Percentiles rank a stretch among this genome's conserved stretches.
phyloP scores from a whole-genome alignment of 805 yeast species.

The Candida saitoana region DNA sequence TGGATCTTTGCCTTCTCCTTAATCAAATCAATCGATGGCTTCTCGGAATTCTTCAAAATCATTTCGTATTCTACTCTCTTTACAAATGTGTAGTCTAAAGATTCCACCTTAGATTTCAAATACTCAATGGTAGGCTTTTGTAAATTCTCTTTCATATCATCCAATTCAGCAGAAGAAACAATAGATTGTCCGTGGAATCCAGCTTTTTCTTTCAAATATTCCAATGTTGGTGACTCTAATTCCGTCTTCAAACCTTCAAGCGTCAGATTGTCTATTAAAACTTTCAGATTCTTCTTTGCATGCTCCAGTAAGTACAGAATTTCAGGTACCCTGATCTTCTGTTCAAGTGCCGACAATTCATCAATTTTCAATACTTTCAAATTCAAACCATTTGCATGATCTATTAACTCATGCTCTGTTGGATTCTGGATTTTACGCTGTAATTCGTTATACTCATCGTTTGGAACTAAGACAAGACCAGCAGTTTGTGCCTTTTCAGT shows the following conservation, averaged over 20 bases:
- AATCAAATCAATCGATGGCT: slow-evolving; percentile 28
- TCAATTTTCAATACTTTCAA: background rate
- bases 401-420: slow-evolving; percentile 7
- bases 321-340: slow-evolving; percentile 10
- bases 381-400: slow-evolving; percentile 5
- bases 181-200: background rate
- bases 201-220: slow-evolving; percentile 18
- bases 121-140: slow-evolving; percentile 32
- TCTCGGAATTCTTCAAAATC: slow-evolving; percentile 8
- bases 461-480: slow-evolving; percentile 13
- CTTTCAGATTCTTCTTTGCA: slow-evolving; percentile 24
- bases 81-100: slow-evolving; percentile 11
- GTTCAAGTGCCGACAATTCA: slow-evolving; percentile 11
- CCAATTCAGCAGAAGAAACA: slow-evolving; percentile 6
- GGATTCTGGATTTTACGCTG: slow-evolving; percentile 11
- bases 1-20: slow-evolving; percentile 17
- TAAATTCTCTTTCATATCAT: slow-evolving; percentile 6
- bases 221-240: slow-evolving; percentile 25
- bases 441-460: slow-evolving; percentile 12
- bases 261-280: background rate
- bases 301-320: slow-evolving; percentile 20
- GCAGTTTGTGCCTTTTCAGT: slow-evolving; percentile 15
- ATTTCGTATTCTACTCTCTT: slow-evolving; percentile 6
- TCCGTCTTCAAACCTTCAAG: slow-evolving; percentile 6
- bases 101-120: slow-evolving; percentile 21